Base-by-base conservation (phyloP, 345 rosid genomes). In the Lumnitzera littorea region DNA sequence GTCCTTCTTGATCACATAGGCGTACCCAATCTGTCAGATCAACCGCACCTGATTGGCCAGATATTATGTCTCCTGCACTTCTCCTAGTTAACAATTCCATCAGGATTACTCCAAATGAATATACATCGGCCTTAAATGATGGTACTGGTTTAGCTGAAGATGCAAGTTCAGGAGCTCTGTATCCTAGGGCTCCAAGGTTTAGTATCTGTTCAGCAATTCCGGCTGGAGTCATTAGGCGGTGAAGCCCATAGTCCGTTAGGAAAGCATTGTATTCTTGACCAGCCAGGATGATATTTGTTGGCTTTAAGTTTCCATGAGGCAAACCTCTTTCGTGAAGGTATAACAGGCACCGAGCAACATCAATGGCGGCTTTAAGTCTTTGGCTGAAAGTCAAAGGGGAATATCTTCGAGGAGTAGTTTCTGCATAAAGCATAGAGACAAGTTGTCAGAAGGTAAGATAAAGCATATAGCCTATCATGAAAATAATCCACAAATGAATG, bases 41-140 rank as follows among this genome's bases (percentile, higher is more conserved):
- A 8, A 92, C 96, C 0, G 96, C 98, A 56, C 98, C 96, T 2
- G 96, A 82, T 55, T 87, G 96, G 49, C 98, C 98, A 2, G 96
- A 92, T 63, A 92, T 89, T 68, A 92, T 92, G 73, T 92, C 98
- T 16, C 98, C 94, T 0, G 98, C 98, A 15, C 98, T 87, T 64
- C 91, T 78, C 76, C 94, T 76, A 4, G 96, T 92, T 63, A 92
- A 70, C 66, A 92, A 70, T 74, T 89, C 98, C 98, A 92, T 82
- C 55, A 92, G 62, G 55, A 92, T 87, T 61, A 92, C 98, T 17
- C 98, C 98, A 12, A 92, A 76, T 15, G 96, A 80, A 29, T 89
- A 92, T 5, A 92, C 90, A 59, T 92, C 98, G 2, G 89, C 86
- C 70, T 87, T 92, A 13, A 74, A 70, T 3, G 98, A 85, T 0